Conservation (phyloP, 2,329 filamentous ascomycete species). For the Trichothecium sympodiale region DNA sequence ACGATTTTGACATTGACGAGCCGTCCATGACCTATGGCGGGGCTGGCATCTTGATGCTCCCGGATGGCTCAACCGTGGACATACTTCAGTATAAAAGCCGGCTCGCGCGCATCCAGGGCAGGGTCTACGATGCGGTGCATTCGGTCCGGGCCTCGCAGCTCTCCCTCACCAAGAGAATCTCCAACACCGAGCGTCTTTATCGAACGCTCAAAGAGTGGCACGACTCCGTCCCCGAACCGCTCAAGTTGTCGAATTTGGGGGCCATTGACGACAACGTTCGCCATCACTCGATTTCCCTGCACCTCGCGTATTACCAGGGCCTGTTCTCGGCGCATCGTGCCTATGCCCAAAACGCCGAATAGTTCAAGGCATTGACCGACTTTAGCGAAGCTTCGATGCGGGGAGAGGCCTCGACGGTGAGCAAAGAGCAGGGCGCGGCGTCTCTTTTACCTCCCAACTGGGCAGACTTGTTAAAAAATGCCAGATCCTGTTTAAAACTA, state of each 20-base stretch:
- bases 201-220: background rate
- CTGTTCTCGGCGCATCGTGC: background rate
- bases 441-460: no score
- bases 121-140: constrained; percentile 1
- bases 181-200: background rate
- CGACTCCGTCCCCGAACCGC: background rate
- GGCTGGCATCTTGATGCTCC: background rate
- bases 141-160: background rate
- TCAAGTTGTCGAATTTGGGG: background rate
- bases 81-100: no score
- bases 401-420: no score
- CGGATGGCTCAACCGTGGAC: no score
- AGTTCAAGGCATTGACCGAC: no score
- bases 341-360: background rate
- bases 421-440: no score
- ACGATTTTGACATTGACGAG: constrained; percentile 1
- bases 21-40: background rate
- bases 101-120: constrained; percentile 6
- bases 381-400: no score
- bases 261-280: background rate
- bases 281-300: background rate
- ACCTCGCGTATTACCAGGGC: background rate
- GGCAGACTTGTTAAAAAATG: no score
- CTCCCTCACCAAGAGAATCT: background rate
- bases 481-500: no score